Percentiles rank a stretch among this genome's conserved stretches.
Evolutionary conservation across 352 stramenopile genomes (phyloP).

Genomic region (Bremia lactucae): DNA sequence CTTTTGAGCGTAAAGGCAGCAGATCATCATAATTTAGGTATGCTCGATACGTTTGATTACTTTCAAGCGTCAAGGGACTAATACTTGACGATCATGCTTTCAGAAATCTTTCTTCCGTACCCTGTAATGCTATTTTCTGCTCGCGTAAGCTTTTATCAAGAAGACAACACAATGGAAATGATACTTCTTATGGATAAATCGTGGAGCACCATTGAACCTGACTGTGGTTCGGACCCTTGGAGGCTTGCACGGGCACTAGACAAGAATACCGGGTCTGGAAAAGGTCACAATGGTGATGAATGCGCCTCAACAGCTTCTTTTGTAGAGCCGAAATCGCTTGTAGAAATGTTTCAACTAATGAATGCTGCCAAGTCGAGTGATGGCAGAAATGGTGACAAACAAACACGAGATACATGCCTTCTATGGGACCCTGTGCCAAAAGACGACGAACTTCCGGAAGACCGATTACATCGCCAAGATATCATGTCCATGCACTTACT

Average conservation of each 20-base stretch:
- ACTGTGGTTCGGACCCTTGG: conserved; percentile 59
- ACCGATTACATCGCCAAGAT: conserved; percentile 69
- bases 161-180: conserved; percentile 29
- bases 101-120: conserved; percentile 57
- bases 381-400: not conserved
- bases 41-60: not conserved
- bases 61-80: not conserved
- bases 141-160: conserved; percentile 26
- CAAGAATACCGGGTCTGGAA: conserved; percentile 13
- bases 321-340: conserved; percentile 36
- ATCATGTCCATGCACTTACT: conserved; percentile 85
- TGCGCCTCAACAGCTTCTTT: not conserved
- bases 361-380: conserved; percentile 11
- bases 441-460: conserved; percentile 67
- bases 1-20: conserved; percentile 32
- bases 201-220: conserved; percentile 30
- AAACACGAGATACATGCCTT: conserved; percentile 4
- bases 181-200: conserved; percentile 35
- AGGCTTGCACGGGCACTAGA: conserved; percentile 42
- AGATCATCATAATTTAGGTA: conserved; percentile 45
- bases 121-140: conserved; percentile 29
- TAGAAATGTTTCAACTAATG: conserved; percentile 59
- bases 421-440: conserved; percentile 57
- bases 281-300: not conserved
- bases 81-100: not conserved